Conservation (phyloP, 1,284 basidiomycete genomes). For the Microbotryum intermedium region DNA sequence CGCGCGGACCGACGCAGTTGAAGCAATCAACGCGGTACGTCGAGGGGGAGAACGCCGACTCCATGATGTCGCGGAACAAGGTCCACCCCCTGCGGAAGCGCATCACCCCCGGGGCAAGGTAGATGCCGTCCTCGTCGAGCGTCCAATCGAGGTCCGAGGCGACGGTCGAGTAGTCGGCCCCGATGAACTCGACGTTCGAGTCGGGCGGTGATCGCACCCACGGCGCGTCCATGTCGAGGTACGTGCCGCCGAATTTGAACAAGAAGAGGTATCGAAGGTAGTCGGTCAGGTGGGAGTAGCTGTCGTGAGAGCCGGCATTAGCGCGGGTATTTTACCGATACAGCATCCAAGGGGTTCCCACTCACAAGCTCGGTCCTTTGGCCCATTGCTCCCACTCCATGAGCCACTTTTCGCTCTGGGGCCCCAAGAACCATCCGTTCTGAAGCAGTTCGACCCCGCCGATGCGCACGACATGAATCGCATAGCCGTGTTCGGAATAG, state of each 20-base stretch:
- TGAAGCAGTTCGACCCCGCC: slow-evolving; percentile 12
- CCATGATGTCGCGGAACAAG: slow-evolving; percentile 25
- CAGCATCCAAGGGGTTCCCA: not conserved
- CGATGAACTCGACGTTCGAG: slow-evolving; percentile 23
- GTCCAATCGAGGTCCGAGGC: slow-evolving; percentile 24
- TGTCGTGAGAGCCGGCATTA: not conserved
- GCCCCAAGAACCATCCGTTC: slow-evolving; percentile 20
- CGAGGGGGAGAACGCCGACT: slow-evolving; percentile 17
- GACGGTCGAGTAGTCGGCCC: slow-evolving; percentile 18
- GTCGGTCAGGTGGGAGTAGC: slow-evolving; percentile 24
- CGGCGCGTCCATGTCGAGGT: slow-evolving; percentile 25
- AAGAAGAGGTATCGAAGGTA: slow-evolving; percentile 27
- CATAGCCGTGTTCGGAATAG: slow-evolving; percentile 18
- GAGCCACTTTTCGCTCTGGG: slow-evolving; percentile 20
- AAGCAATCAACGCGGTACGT: slow-evolving; percentile 21
- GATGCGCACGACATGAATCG: slow-evolving; percentile 21
- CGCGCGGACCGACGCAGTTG: slow-evolving; percentile 24
- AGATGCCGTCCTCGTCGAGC: slow-evolving; percentile 28
- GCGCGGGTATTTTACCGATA: no score
- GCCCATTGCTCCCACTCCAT: slow-evolving; percentile 24
- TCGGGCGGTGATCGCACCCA: slow-evolving; percentile 25
- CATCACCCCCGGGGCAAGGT: slow-evolving; percentile 25
- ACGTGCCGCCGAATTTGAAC: slow-evolving; percentile 25
- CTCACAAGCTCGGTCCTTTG: slow-evolving; percentile 21
- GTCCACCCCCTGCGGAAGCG: slow-evolving; percentile 24